Conservation (phyloP, 2,329 filamentous ascomycete species). For the Diaporthe vexans region DNA sequence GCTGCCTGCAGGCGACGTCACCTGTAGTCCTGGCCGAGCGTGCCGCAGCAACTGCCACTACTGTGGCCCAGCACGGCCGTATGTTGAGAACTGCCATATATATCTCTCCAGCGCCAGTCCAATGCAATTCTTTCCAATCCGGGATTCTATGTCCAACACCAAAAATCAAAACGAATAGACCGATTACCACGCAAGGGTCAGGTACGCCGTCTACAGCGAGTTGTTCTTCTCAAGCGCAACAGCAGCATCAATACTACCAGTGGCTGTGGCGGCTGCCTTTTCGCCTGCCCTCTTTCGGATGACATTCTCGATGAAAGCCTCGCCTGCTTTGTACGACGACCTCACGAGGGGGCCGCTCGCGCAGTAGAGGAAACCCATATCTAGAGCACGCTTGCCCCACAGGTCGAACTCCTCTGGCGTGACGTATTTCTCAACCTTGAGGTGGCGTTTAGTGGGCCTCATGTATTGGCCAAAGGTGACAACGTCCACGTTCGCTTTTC, state of each 20-base stretch:
- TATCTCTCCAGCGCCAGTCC: slow-evolving; percentile 34
- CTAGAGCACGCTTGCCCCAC: slow-evolving; percentile 90
- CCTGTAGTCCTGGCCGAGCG: neutral
- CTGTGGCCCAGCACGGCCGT: neutral
- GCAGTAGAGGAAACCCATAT: slow-evolving; percentile 97
- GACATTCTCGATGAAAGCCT: slow-evolving; percentile 99
- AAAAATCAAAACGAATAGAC: neutral
- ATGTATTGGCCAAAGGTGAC: slow-evolving; percentile 99
- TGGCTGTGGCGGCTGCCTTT: slow-evolving; percentile 50
- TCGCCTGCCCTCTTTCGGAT: slow-evolving; percentile 81
- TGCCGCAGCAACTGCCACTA: neutral
- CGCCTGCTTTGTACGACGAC: slow-evolving; percentile 97
- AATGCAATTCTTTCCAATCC: slow-evolving; percentile 27
- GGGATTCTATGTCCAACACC: slow-evolving; percentile 13
- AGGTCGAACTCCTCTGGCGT: slow-evolving; percentile 91
- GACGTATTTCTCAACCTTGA: slow-evolving; percentile 96
- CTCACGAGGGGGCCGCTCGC: slow-evolving; percentile 93
- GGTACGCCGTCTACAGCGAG: slow-evolving; percentile 19
- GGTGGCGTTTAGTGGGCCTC: slow-evolving; percentile 97
- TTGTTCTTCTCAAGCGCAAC: slow-evolving; percentile 52
- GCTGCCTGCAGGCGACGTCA: neutral
- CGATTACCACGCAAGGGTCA: neutral
- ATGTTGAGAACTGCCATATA: slow-evolving; percentile 9
- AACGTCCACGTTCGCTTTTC: slow-evolving; percentile 87
- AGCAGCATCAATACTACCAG: slow-evolving; percentile 54